These are phyloP conservation scores for Rosa hybrid DNA, from an alignment of 331 rosid species.

Conservation along the genomic window DNA sequence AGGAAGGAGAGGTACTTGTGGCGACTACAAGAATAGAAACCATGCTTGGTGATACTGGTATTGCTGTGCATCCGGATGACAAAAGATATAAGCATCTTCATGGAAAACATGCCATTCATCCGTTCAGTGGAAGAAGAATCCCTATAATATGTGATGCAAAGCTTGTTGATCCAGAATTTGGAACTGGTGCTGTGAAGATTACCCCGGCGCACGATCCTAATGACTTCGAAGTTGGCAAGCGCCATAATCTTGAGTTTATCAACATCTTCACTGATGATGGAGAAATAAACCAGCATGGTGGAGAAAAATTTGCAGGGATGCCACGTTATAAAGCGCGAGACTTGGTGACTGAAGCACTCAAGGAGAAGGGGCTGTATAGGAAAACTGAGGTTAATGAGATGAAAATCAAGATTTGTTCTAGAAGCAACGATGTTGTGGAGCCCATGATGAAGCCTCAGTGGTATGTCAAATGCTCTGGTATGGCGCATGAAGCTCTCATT, in stretches of 20 bases:
- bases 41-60: too few species aligned
- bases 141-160: too few species aligned
- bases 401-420: conserved; percentile 87
- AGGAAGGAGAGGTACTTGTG: too few species aligned
- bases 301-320: conserved; percentile 62
- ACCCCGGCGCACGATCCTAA: conserved; percentile 98
- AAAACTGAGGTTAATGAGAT: conserved; percentile 85
- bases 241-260: conserved; percentile 73
- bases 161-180: conserved; percentile 72
- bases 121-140: too few species aligned
- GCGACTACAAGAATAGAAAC: too few species aligned
- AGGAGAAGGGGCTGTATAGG: conserved; percentile 81
- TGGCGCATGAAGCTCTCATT: conserved; percentile 67
- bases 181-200: conserved; percentile 96
- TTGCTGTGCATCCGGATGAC: too few species aligned
- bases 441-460: conserved; percentile 95
- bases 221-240: conserved; percentile 89
- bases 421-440: conserved; percentile 92
- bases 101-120: too few species aligned
- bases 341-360: conserved; percentile 63
- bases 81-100: too few species aligned
- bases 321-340: conserved; percentile 81
- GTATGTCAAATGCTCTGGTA: conserved; percentile 69
- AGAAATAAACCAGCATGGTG: conserved; percentile 71
- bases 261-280: conserved; percentile 86